Conservation (phyloP, 2,329 filamentous ascomycete species). For the Pseudogymnoascus sp. region DNA sequence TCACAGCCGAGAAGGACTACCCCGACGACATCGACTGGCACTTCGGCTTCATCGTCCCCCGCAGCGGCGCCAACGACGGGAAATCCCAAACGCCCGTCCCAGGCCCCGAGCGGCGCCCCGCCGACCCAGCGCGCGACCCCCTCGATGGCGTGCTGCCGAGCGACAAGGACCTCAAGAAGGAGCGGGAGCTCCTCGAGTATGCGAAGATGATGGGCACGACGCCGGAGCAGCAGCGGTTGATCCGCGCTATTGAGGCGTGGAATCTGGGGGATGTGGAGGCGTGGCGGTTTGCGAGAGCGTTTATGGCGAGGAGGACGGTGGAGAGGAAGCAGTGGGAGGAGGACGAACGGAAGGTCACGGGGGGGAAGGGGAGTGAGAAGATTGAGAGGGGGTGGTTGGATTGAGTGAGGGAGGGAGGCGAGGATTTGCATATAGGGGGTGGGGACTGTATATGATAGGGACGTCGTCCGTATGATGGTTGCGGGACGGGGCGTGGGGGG, state of each 20-base stretch:
- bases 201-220: constrained; percentile 40
- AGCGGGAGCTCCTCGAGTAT: constrained; percentile 46
- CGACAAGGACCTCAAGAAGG: constrained; percentile 44
- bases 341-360: constrained; percentile 56
- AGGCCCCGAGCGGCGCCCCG: constrained; percentile 46
- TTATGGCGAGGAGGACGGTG: constrained; percentile 50
- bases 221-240: constrained; percentile 37
- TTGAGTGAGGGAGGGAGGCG: background rate
- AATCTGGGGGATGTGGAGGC: constrained; percentile 66
- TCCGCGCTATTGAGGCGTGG: constrained; percentile 53
- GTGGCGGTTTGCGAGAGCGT: constrained; percentile 67
- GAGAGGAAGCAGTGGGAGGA: constrained; percentile 63
- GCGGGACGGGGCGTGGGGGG: background rate
- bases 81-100: constrained; percentile 50
- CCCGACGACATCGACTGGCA: constrained; percentile 72
- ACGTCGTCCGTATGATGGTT: background rate
- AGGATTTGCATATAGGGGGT: background rate
- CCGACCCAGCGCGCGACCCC: constrained; percentile 39
- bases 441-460: background rate
- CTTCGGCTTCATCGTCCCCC: constrained; percentile 76
- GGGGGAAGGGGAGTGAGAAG: constrained; percentile 41
- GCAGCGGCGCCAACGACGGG: constrained; percentile 41
- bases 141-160: constrained; percentile 42
- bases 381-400: background rate
- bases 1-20: constrained; percentile 58